These are phyloP conservation scores for Cyberlindnera misumaiensis DNA, from an alignment of 805 yeast species.

Conservation along the genomic window DNA sequence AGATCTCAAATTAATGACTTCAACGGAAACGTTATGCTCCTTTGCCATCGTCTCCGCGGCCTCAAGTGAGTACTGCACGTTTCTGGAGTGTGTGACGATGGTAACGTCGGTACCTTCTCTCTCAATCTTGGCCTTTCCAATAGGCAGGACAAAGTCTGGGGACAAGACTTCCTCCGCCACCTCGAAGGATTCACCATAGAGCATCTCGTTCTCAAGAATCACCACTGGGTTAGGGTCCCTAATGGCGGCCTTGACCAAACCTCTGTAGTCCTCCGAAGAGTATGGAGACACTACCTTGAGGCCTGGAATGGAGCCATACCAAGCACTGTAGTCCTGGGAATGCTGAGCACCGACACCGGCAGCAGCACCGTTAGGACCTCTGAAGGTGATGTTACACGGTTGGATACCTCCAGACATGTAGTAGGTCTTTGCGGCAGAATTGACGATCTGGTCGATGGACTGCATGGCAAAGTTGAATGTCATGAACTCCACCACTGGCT, in stretches of 20 bases:
- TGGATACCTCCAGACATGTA: slow-evolving; percentile 99
- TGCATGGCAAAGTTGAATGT: slow-evolving; percentile 99
- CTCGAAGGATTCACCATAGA: slow-evolving; percentile 88
- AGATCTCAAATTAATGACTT: slow-evolving; percentile 91
- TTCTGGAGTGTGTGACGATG: slow-evolving; percentile 86
- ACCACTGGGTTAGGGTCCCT: slow-evolving; percentile 98
- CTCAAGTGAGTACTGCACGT: slow-evolving; percentile 75
- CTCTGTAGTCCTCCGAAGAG: slow-evolving; percentile 93
- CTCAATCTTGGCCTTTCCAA: slow-evolving; percentile 95
- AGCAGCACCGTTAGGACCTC: slow-evolving; percentile 99
- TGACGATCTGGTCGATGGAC: slow-evolving; percentile 95
- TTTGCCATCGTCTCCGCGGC: slow-evolving; percentile 86
- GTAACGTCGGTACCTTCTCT: slow-evolving; percentile 87
- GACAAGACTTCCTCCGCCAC: slow-evolving; percentile 84
- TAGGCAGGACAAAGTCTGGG: slow-evolving; percentile 85
- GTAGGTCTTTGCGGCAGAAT: slow-evolving; percentile 97
- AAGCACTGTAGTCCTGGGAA: slow-evolving; percentile 94
- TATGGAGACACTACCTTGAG: slow-evolving; percentile 94
- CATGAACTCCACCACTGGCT: slow-evolving; percentile 98
- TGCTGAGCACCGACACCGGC: slow-evolving; percentile 99
- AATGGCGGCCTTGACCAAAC: slow-evolving; percentile 90
- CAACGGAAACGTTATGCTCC: slow-evolving; percentile 83
- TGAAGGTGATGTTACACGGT: slow-evolving; percentile 93
- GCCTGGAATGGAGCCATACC: slow-evolving; percentile 99
- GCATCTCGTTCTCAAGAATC: slow-evolving; percentile 90